Percentiles rank a stretch among this genome's conserved stretches.
These are phyloP conservation scores for Chlorella vulgaris DNA, from an alignment of 139 green algal genomes.

Conservation along the genomic window DNA sequence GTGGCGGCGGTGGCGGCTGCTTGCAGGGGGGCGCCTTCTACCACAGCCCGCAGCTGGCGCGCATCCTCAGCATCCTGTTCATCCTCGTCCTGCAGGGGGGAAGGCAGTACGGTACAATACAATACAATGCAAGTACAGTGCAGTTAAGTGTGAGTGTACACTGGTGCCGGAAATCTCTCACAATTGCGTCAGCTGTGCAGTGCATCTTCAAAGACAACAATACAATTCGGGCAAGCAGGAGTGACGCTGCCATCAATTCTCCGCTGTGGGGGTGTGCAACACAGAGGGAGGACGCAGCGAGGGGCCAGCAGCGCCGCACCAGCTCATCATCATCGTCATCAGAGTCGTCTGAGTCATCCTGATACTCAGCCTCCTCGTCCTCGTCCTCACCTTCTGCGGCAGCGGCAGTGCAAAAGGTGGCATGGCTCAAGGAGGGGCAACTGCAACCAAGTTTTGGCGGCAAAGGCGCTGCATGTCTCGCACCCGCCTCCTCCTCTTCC, in stretches of 20 bases:
- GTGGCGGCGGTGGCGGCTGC: not conserved
- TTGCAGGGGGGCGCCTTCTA: not conserved
- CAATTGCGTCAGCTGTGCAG: too few species aligned
- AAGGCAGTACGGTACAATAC: not conserved
- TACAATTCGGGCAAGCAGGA: too few species aligned
- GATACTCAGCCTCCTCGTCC: slow-evolving; percentile 27
- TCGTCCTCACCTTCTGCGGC: not conserved
- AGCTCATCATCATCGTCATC: slow-evolving; percentile 32
- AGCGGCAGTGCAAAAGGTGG: not conserved
- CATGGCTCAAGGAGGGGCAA: not conserved
- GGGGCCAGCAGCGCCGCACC: not conserved
- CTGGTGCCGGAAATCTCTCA: too few species aligned
- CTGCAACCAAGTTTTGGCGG: too few species aligned
- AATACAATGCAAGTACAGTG: too few species aligned
- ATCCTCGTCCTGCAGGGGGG: slow-evolving; percentile 4
- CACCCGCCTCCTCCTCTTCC: not conserved
- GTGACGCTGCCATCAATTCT: too few species aligned
- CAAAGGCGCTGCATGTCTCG: too few species aligned
- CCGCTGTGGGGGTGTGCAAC: too few species aligned
- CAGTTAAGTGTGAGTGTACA: too few species aligned
- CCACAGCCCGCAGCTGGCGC: slow-evolving; percentile 13
- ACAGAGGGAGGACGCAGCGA: not conserved
- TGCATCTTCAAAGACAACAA: too few species aligned
- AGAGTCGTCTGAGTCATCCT: slow-evolving; percentile 21
- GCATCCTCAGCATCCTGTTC: slow-evolving; percentile 30